Evolutionary conservation across 768 basidiomycete species (phyloP).

Genomic region (Tricholoma bakamatsutake): DNA sequence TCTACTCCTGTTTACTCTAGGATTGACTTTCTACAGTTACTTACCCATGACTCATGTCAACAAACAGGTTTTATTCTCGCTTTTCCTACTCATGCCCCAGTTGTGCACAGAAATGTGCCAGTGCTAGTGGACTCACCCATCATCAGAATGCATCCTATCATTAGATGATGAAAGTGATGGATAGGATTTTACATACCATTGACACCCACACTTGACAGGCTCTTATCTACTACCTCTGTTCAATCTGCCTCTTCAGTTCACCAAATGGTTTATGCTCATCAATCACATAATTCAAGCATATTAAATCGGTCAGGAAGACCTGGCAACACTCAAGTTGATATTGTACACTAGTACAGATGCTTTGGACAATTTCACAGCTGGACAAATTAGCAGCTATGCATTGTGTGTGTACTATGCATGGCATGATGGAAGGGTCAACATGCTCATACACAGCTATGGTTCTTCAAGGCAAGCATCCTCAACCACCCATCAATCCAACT

Average conservation of each 20-base stretch:
- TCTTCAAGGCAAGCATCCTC: background rate
- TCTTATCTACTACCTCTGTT: no score
- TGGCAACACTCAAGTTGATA: background rate
- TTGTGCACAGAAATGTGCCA: no score
- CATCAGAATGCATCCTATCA: no score
- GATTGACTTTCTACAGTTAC: no score
- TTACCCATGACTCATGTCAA: background rate
- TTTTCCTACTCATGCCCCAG: no score
- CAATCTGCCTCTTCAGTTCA: background rate
- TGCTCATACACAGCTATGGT: background rate
- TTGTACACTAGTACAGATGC: background rate
- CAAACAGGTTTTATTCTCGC: no score
- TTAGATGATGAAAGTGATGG: background rate
- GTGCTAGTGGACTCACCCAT: no score
- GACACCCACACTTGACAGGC: background rate
- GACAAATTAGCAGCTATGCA: background rate
- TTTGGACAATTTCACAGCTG: background rate
- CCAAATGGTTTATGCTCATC: no score
- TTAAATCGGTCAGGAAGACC: background rate
- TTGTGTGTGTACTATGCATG: background rate
- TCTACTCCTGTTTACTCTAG: no score
- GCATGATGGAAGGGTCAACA: background rate
- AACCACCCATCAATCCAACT: background rate
- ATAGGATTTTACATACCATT: background rate
- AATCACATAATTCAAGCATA: no score